A percentile compares a stretch with the other conserved stretches of the same genome.
phyloP scores from a whole-genome alignment of 345 rosid genomes.

The Conringia planisiliqua region DNA sequence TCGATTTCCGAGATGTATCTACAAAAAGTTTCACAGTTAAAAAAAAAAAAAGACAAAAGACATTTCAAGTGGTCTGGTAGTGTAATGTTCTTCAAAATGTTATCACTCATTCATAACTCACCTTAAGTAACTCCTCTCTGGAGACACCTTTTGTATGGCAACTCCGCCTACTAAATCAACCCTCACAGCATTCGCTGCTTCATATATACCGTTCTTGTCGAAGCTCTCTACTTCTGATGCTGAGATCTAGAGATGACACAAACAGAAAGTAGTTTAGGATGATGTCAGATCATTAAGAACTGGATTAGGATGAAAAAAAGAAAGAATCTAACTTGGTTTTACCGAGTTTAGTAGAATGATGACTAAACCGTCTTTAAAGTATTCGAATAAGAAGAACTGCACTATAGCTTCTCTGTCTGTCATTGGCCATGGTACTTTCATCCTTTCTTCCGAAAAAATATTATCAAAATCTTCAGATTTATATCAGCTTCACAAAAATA shows the following conservation, averaged over 20 bases:
- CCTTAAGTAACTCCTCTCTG: slow-evolving; percentile 84
- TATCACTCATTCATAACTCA: slow-evolving; percentile 30
- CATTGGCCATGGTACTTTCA: slow-evolving; percentile 93
- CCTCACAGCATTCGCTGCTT: slow-evolving; percentile 66
- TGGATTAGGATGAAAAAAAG: not conserved
- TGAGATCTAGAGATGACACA: slow-evolving; percentile 49
- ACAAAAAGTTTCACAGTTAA: slow-evolving; percentile 13
- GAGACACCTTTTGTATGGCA: slow-evolving; percentile 77
- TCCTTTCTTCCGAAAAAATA: slow-evolving; percentile 68
- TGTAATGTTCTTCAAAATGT: not conserved
- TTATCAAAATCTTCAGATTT: not conserved
- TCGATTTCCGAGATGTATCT: slow-evolving; percentile 79
- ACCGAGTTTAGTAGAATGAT: slow-evolving; percentile 70
- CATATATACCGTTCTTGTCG: slow-evolving; percentile 53
- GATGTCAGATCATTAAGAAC: not conserved
- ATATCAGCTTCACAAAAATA: slow-evolving; percentile 31
- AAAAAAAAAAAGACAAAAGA: not conserved
- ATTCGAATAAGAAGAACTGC: slow-evolving; percentile 68
- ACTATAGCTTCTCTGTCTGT: slow-evolving; percentile 75
- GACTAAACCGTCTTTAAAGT: slow-evolving; percentile 64
- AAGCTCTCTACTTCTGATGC: slow-evolving; percentile 58
- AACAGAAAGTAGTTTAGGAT: not conserved
- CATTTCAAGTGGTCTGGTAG: not conserved
- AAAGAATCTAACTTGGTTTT: slow-evolving; percentile 6
- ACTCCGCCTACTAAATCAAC: slow-evolving; percentile 80